Percentiles rank a stretch among this genome's conserved stretches.
These are phyloP conservation scores for Eudorina sp. DNA, from an alignment of 139 green algal genomes.

Conservation along the genomic window DNA sequence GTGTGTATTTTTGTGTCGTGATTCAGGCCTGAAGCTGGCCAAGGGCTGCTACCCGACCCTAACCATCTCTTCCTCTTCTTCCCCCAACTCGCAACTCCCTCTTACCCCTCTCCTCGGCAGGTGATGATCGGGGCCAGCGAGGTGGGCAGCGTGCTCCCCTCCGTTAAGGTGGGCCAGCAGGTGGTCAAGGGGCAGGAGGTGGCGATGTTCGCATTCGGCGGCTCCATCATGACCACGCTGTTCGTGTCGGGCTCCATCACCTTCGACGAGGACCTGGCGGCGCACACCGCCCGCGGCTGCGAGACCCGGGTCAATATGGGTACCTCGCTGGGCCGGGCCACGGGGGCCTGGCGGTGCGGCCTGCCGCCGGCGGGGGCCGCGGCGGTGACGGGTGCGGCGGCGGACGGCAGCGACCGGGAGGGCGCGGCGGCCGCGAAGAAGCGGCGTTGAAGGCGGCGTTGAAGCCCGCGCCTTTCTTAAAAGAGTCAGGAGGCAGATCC, in stretches of 20 bases:
- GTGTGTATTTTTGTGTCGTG: too few relatives aligned
- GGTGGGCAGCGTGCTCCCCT: slow-evolving; percentile 42
- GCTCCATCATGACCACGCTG: slow-evolving; percentile 53
- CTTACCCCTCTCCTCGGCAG: too few relatives aligned
- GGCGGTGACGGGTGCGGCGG: too few relatives aligned
- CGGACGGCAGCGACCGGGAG: too few relatives aligned
- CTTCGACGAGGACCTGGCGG: slow-evolving; percentile 52
- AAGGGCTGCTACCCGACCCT: too few relatives aligned
- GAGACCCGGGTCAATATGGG: slow-evolving; percentile 46
- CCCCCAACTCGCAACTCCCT: too few relatives aligned
- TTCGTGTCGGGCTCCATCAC: slow-evolving; percentile 42
- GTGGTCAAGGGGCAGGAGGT: slow-evolving; percentile 59
- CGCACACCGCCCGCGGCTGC: neutral
- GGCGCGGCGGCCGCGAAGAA: too few relatives aligned
- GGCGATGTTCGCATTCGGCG: slow-evolving; percentile 54
- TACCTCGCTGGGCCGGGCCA: slow-evolving; percentile 40
- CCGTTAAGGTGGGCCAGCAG: slow-evolving; percentile 38
- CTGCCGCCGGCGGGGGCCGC: neutral
- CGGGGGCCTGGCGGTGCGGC: neutral
- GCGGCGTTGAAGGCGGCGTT: too few relatives aligned
- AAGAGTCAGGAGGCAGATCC: too few relatives aligned
- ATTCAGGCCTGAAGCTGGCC: too few relatives aligned
- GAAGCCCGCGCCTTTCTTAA: too few relatives aligned
- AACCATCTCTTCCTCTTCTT: too few relatives aligned
- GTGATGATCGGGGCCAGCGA: slow-evolving; percentile 58